Conservation (phyloP, 2,329 filamentous ascomycete species). For the Didymosphaeria variabile region DNA sequence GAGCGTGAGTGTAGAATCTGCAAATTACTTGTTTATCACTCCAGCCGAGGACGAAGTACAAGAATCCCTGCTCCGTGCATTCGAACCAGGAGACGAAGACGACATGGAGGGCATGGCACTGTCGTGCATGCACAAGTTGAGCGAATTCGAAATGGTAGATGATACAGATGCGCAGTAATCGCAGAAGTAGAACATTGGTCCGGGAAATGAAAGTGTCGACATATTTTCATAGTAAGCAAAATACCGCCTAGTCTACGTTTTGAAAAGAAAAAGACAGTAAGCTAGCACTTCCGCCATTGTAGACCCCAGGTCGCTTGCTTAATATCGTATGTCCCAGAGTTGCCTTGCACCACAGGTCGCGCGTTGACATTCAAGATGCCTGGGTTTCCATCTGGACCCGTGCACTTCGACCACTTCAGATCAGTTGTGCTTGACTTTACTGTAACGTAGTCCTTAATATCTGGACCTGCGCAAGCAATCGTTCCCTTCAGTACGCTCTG, state of each 20-base stretch:
- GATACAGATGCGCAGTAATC: background rate
- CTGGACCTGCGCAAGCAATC: constrained; percentile 34
- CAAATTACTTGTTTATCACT: background rate
- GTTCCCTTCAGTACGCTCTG: constrained; percentile 32
- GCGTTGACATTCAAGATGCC: constrained; percentile 46
- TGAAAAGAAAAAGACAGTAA: background rate
- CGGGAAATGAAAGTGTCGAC: background rate
- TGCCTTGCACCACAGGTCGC: constrained; percentile 38
- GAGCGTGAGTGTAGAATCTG: background rate
- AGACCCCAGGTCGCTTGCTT: constrained; percentile 39
- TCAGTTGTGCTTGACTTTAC: constrained; percentile 32
- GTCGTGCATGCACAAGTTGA: background rate
- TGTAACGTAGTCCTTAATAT: constrained; percentile 38
- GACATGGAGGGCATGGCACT: background rate
- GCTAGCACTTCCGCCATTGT: constrained; percentile 41
- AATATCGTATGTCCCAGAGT: constrained; percentile 38
- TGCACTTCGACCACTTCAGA: constrained; percentile 43
- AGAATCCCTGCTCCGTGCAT: background rate
- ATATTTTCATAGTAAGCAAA: constrained; percentile 7
- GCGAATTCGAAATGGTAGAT: background rate
- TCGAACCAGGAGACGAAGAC: background rate
- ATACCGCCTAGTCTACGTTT: constrained; percentile 9
- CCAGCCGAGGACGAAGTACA: background rate
- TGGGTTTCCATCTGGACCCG: constrained; percentile 33
- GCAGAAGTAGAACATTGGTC: background rate